Base-by-base conservation (phyloP, 306 rosid genomes). In the Phaseolus lunatus region DNA sequence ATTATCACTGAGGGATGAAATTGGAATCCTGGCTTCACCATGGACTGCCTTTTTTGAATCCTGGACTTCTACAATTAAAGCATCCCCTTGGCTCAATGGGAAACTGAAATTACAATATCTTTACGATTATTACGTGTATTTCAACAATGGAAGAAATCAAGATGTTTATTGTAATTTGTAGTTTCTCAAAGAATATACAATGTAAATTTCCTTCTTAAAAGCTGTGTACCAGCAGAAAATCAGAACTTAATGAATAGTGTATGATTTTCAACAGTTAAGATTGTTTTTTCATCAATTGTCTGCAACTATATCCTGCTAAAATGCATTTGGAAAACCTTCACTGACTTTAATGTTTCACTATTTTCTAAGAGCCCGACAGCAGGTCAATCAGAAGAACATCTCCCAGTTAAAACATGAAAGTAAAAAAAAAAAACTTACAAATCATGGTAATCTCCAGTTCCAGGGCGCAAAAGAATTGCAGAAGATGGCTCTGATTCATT, bases 1-100 rank as follows among this genome's bases (percentile, higher is more conserved):
- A 73, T 84, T 88, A 61, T 91, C 97, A 66, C 67, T 86, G 81
- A 95, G 90, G 73, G 97, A 89, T 76, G 90, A 88, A 82, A 92
- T 88, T 70, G 94, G 90, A 73, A 95, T 90, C 62, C 83, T 82
- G 57, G 92, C 86, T 78, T 90, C 94, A 87, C 99, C 97, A 41
- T 92, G 91, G 74, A 87, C 83, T 31, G 84, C 78, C 81, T 80
- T 92, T 82, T 92, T 88, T 9, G 72, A 69, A 68, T 90, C 97
- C 82, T 92, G 97, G 67, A 92, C 86, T 82, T 89, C 96, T 59
- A 95, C 82, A 54, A 92, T 83, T 63, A 95, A 90, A 68, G 96
- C 88, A 53, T 95, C 99, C 77, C 90, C 91, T 84, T 91, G 97
- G 88, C 87, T 89, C 86, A 90, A 92, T 10, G 99, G 97, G 80